phyloP scores from a whole-genome alignment of 1,284 basidiomycete genomes.

The Prillingera fragicola region DNA sequence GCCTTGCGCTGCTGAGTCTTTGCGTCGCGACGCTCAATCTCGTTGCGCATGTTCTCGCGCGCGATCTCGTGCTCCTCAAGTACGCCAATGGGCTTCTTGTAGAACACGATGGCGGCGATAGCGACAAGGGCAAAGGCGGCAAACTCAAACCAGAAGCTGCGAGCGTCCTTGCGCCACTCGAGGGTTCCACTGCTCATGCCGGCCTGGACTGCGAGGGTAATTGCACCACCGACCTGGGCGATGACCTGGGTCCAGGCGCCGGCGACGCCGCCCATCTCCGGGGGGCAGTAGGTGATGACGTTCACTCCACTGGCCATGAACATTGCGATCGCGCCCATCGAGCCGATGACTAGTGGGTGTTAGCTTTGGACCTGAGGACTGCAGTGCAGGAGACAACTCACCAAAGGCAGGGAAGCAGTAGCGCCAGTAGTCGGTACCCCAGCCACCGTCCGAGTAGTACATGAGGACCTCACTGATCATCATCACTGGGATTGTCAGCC shows the following conservation, averaged over 20 bases:
- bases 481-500: constrained; percentile 20
- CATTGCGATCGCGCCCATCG: constrained; percentile 21
- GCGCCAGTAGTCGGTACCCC: constrained; percentile 40
- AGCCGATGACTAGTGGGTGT: constrained; percentile 10
- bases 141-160: constrained; percentile 35
- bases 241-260: constrained; percentile 41
- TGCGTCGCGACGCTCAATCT: too few relatives aligned
- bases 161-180: constrained; percentile 29
- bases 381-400: constrained; percentile 1
- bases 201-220: constrained; percentile 40
- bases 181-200: constrained; percentile 33
- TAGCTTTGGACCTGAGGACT: background rate
- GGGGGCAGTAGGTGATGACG: constrained; percentile 31
- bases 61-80: constrained; percentile 34
- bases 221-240: constrained; percentile 32
- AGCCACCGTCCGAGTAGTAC: constrained; percentile 36
- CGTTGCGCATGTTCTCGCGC: constrained; percentile 31
- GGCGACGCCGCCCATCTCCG: constrained; percentile 42
- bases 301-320: constrained; percentile 30
- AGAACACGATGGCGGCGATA: constrained; percentile 29
- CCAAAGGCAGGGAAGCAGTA: constrained; percentile 36
- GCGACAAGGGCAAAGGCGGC: constrained; percentile 27
- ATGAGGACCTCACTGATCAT: constrained; percentile 28
- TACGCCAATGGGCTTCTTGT: constrained; percentile 24
- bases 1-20: too few relatives aligned